phyloP scores from a whole-genome alignment of 257 asterid genomes.

The Rubia yunnanensis region DNA sequence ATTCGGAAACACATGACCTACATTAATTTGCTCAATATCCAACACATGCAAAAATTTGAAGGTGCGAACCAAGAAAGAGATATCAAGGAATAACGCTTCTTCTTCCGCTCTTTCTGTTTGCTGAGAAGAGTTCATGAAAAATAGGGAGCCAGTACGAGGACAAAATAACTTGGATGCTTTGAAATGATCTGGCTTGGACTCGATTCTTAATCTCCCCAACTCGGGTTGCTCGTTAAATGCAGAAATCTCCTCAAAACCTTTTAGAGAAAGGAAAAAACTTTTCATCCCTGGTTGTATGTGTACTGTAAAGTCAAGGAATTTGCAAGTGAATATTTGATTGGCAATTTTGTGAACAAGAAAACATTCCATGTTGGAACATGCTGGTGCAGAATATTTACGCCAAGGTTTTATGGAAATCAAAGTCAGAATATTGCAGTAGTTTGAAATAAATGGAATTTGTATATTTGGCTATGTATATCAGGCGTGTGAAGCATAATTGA shows the following conservation, averaged over 20 bases:
- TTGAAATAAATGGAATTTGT: too few relatives aligned
- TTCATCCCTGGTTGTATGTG: not conserved
- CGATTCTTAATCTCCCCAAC: not conserved
- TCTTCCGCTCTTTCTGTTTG: too few relatives aligned
- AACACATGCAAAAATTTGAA: slow-evolving; percentile 1
- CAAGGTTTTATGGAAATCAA: too few relatives aligned
- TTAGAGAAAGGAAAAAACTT: not conserved
- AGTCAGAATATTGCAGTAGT: too few relatives aligned
- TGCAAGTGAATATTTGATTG: too few relatives aligned
- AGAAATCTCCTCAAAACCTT: not conserved
- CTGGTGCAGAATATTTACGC: too few relatives aligned
- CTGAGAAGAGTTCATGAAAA: not conserved
- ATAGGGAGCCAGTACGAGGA: not conserved
- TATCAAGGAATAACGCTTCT: not conserved
- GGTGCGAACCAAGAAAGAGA: not conserved
- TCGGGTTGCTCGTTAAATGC: not conserved
- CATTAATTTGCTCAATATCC: not conserved
- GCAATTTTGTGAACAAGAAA: too few relatives aligned
- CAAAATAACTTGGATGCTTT: not conserved
- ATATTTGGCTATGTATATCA: too few relatives aligned
- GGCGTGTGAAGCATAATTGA: too few relatives aligned
- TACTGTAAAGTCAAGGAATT: too few relatives aligned
- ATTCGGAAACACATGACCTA: not conserved
- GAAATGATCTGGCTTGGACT: not conserved
- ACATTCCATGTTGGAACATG: too few relatives aligned